phyloP scores from a whole-genome alignment of 768 basidiomycete species.

The Piloderma croceum region DNA sequence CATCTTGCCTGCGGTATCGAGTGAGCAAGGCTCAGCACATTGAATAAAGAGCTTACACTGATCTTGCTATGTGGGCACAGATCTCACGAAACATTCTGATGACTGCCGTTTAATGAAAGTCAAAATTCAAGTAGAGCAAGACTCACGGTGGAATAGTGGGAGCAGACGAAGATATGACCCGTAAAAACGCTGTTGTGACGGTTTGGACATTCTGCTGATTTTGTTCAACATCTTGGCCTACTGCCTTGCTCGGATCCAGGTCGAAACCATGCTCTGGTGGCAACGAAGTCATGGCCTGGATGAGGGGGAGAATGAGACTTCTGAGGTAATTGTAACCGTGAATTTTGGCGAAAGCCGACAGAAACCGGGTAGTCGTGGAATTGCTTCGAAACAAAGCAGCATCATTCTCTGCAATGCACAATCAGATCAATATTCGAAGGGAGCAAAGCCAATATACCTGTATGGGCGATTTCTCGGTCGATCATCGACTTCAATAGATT shows the following conservation, averaged over 20 bases:
- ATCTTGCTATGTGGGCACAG: constrained; percentile 71
- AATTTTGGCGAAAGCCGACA: constrained; percentile 82
- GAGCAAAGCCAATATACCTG: constrained; percentile 40
- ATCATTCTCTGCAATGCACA: constrained; percentile 55
- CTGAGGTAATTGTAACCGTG: constrained; percentile 92
- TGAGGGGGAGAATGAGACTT: constrained; percentile 67
- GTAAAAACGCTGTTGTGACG: constrained; percentile 70
- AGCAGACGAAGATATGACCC: constrained; percentile 66
- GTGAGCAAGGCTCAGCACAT: constrained; percentile 7
- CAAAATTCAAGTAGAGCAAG: neutral
- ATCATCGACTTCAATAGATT: constrained; percentile 77
- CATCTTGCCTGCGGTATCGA: constrained; percentile 41
- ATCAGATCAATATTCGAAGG: constrained; percentile 2
- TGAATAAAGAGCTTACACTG: constrained; percentile 51
- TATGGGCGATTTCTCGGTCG: constrained; percentile 74
- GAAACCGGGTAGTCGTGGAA: constrained; percentile 78
- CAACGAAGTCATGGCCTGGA: constrained; percentile 67
- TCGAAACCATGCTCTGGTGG: constrained; percentile 74
- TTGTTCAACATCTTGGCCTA: constrained; percentile 53
- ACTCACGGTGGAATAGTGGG: constrained; percentile 71
- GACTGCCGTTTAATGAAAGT: constrained; percentile 5
- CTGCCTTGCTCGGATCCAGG: constrained; percentile 62
- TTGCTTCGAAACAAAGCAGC: constrained; percentile 83
- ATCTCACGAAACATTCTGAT: constrained; percentile 81
- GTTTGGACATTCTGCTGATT: constrained; percentile 70